Conservation (phyloP, 108 stramenopile genomes). For the Pseudonitzschia multiseries region DNA sequence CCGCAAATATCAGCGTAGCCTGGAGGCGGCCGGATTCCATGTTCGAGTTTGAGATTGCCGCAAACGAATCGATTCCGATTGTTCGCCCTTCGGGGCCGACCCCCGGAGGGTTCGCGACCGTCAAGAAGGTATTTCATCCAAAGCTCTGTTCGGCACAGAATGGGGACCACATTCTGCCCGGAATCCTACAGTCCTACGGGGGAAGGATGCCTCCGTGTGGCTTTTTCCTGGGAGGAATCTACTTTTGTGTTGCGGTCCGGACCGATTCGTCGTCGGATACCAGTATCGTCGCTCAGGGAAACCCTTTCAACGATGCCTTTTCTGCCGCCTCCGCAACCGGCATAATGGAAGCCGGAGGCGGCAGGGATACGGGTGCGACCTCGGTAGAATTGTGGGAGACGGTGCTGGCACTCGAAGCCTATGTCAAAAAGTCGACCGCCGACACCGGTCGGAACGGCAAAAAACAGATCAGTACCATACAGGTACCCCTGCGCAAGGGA, state of each 20-base stretch:
- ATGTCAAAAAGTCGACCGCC: slow-evolving; percentile 11
- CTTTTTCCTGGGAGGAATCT: slow-evolving; percentile 43
- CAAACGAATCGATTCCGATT: slow-evolving; percentile 27
- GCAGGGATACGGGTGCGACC: too few species aligned
- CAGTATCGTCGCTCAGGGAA: not conserved
- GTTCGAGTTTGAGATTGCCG: slow-evolving; percentile 60
- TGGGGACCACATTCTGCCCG: slow-evolving; percentile 41
- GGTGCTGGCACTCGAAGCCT: slow-evolving; percentile 31
- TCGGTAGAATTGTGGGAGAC: slow-evolving; percentile 41
- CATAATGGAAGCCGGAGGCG: too few species aligned
- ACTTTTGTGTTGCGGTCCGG: slow-evolving; percentile 20
- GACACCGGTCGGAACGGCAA: not conserved
- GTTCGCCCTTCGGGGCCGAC: slow-evolving; percentile 12
- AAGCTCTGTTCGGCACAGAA: slow-evolving; percentile 24
- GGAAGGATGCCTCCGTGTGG: slow-evolving; percentile 45
- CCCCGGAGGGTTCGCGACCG: not conserved
- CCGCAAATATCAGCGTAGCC: slow-evolving; percentile 24
- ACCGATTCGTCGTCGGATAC: not conserved
- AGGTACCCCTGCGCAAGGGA: slow-evolving; percentile 46
- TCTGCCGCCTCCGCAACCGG: too few species aligned
- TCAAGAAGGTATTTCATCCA: slow-evolving; percentile 39
- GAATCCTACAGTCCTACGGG: slow-evolving; percentile 40
- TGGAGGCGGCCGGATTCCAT: slow-evolving; percentile 72
- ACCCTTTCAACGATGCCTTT: not conserved
- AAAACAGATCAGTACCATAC: slow-evolving; percentile 18